Evolutionary conservation across 1,284 basidiomycete species (phyloP).

Genomic region (Cryptococcus sp.): DNA sequence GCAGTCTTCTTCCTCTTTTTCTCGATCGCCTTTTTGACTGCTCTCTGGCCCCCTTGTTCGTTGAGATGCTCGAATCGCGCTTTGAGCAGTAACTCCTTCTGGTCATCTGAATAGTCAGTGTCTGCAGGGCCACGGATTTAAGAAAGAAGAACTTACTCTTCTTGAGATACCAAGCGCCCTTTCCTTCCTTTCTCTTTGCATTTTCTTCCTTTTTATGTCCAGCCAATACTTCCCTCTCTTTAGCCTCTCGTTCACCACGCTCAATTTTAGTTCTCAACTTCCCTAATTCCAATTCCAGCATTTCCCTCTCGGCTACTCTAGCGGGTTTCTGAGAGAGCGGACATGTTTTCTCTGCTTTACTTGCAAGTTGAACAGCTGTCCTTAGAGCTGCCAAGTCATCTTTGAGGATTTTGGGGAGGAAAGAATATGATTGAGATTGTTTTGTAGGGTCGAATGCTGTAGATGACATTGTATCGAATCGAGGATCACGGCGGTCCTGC

Average conservation of each 20-base stretch:
- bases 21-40: conserved; percentile 81
- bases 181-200: conserved; percentile 69
- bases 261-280: conserved; percentile 73
- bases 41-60: conserved; percentile 65
- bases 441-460: conserved; percentile 67
- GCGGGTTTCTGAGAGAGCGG: conserved; percentile 62
- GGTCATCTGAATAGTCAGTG: conserved; percentile 59
- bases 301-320: conserved; percentile 65
- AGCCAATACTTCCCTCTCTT: conserved; percentile 63
- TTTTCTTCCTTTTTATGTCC: conserved; percentile 64
- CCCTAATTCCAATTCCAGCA: conserved; percentile 74
- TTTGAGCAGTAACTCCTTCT: conserved; percentile 65
- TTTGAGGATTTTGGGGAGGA: conserved; percentile 66
- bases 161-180: conserved; percentile 84
- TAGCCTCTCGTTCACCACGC: conserved; percentile 63
- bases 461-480: conserved; percentile 68
- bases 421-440: conserved; percentile 72
- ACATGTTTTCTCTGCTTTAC: conserved; percentile 62
- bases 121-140: too few relatives aligned
- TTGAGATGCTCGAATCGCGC: conserved; percentile 74
- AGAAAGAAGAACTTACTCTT: conserved; percentile 57
- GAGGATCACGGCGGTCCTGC: conserved; percentile 78
- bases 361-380: conserved; percentile 63
- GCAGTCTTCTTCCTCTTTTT: conserved; percentile 81
- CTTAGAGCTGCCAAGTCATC: conserved; percentile 65